Conservation (phyloP, 352 stramenopile species). For the Pythium scleroteichum region DNA sequence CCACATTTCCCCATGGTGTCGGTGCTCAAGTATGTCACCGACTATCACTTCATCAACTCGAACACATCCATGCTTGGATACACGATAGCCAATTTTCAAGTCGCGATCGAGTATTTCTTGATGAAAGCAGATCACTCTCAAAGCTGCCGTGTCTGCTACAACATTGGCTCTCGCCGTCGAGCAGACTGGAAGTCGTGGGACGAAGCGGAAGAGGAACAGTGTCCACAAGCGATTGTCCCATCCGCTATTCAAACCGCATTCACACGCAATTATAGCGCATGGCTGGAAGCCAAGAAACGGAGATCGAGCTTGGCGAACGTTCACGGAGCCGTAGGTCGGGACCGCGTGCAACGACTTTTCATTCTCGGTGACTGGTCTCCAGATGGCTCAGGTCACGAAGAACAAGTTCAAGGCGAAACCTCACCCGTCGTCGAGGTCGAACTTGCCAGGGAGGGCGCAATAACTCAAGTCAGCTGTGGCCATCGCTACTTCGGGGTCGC, state of each 20-base stretch:
- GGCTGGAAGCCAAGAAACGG: constrained; percentile 4
- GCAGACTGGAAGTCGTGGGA: constrained; percentile 18
- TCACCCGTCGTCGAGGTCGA: background rate
- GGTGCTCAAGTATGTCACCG: constrained; percentile 67
- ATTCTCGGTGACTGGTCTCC: constrained; percentile 55
- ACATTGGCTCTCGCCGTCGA: constrained; percentile 12
- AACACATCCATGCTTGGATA: constrained; percentile 79
- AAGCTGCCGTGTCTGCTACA: constrained; percentile 29
- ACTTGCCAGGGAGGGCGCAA: background rate
- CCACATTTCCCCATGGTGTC: constrained; percentile 51
- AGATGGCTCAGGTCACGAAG: constrained; percentile 12
- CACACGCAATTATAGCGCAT: constrained; percentile 22
- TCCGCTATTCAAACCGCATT: constrained; percentile 21
- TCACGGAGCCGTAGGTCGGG: background rate
- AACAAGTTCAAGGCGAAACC: background rate
- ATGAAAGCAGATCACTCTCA: constrained; percentile 37
- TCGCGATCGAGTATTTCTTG: constrained; percentile 77
- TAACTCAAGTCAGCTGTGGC: constrained; percentile 46
- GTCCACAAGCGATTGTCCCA: constrained; percentile 20
- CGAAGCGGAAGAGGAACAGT: constrained; percentile 17
- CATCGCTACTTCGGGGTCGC: constrained; percentile 64
- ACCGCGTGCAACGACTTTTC: constrained; percentile 25
- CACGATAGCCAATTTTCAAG: constrained; percentile 80
- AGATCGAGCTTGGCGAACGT: background rate
- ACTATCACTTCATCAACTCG: constrained; percentile 86